Percentiles rank a stretch among this genome's conserved stretches.
Conservation (phyloP, 345 rosid species). For the Syzygium aromaticum region DNA sequence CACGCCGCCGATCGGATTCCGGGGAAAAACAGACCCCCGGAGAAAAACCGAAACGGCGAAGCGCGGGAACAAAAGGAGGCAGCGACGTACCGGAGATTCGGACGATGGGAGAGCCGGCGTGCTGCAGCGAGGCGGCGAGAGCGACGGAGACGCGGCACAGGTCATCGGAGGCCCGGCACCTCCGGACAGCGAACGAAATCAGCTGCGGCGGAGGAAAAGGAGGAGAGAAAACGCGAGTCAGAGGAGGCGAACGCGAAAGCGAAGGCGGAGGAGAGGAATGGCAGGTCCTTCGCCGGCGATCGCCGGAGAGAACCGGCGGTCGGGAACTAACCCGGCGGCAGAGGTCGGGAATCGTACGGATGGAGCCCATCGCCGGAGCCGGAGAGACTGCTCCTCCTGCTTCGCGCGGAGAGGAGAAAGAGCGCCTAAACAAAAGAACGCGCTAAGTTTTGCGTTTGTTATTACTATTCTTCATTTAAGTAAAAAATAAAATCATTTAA, state of each 20-base stretch:
- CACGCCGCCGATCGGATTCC: not conserved
- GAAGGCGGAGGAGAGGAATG: not conserved
- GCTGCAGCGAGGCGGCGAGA: constrained; percentile 21
- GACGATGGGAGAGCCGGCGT: constrained; percentile 16
- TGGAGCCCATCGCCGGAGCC: not conserved
- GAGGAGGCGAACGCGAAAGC: not conserved
- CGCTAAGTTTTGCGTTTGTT: too few relatives aligned
- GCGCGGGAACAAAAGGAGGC: not conserved
- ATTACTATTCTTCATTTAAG: too few relatives aligned
- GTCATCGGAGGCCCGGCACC: constrained; percentile 66
- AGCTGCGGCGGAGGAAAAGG: constrained; percentile 27
- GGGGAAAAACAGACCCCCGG: not conserved
- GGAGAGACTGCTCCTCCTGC: not conserved
- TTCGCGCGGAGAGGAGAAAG: not conserved
- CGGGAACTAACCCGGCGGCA: not conserved
- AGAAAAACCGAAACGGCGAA: not conserved
- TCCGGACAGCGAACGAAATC: constrained; percentile 56
- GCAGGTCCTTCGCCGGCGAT: not conserved
- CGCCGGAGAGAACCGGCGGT: not conserved
- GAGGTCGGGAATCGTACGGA: constrained; percentile 1
- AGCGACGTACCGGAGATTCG: constrained; percentile 46
- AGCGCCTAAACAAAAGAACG: too few relatives aligned
- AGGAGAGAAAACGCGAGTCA: not conserved
- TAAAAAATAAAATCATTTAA: too few relatives aligned
- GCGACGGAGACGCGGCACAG: constrained; percentile 59